Evolutionary conservation across 768 basidiomycete genomes (phyloP).

Genomic region (Panaeolus papilionaceus): DNA sequence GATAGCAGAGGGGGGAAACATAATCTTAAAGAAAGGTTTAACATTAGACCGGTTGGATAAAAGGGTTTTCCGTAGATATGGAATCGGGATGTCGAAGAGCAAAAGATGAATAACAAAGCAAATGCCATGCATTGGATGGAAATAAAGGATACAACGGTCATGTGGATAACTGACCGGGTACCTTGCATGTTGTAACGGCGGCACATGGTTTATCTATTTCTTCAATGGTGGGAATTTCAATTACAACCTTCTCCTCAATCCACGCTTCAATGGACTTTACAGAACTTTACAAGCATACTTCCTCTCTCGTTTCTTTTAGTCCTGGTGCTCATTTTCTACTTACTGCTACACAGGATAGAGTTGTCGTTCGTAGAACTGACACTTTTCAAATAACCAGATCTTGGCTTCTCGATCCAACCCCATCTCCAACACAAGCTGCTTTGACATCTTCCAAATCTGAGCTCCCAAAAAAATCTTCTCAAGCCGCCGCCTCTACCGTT

Average conservation of each 20-base stretch:
- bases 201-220: constrained; percentile 5
- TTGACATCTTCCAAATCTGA: constrained; percentile 40
- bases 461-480: constrained; percentile 28
- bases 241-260: neutral
- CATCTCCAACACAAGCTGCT: constrained; percentile 55
- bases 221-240: constrained; percentile 3
- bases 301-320: constrained; percentile 78
- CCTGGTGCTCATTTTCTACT: constrained; percentile 88
- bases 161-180: constrained; percentile 1
- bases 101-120: neutral
- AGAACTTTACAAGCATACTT: constrained; percentile 80
- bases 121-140: neutral
- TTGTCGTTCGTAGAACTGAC: constrained; percentile 85
- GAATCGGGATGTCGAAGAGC: neutral
- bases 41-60: constrained; percentile 1
- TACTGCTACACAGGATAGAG: constrained; percentile 76
- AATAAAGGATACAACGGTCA: neutral
- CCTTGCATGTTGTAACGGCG: neutral
- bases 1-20: neutral
- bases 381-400: constrained; percentile 84
- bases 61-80: constrained; percentile 9
- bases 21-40: neutral
- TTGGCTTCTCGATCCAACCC: constrained; percentile 69
- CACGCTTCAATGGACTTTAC: constrained; percentile 76
- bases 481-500: constrained; percentile 29